These are phyloP conservation scores for Pseudodiploospora longispora DNA, from an alignment of 2,329 filamentous ascomycete species.

Conservation along the genomic window DNA sequence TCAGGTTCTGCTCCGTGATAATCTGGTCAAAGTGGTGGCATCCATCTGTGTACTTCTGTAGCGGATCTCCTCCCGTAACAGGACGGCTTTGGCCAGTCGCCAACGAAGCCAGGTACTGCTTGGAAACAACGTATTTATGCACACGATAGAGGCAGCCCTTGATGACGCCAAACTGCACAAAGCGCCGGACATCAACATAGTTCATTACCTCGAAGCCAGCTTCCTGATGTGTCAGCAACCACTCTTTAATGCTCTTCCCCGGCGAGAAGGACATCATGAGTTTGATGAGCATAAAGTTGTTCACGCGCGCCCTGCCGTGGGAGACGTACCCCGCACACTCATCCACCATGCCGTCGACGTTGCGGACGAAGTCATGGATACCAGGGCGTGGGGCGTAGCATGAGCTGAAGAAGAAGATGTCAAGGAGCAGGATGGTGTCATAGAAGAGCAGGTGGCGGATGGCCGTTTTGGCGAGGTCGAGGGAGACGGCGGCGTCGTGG, in stretches of 20 bases:
- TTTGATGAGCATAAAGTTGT: slow-evolving; percentile 62
- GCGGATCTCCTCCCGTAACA: slow-evolving; percentile 34
- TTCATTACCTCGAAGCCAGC: slow-evolving; percentile 56
- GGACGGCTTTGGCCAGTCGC: slow-evolving; percentile 45
- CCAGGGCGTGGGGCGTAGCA: slow-evolving; percentile 79
- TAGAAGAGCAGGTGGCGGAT: slow-evolving; percentile 90
- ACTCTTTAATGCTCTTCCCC: slow-evolving; percentile 77
- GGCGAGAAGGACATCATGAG: slow-evolving; percentile 82
- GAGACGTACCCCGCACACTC: slow-evolving; percentile 85
- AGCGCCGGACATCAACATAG: slow-evolving; percentile 77
- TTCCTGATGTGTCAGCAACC: slow-evolving; percentile 69
- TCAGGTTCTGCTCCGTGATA: slow-evolving; percentile 64
- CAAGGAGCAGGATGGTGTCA: slow-evolving; percentile 79
- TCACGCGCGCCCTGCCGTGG: slow-evolving; percentile 33
- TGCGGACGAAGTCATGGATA: slow-evolving; percentile 70
- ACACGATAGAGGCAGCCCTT: slow-evolving; percentile 91
- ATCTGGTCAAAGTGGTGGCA: slow-evolving; percentile 75
- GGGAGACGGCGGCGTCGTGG: slow-evolving; percentile 73
- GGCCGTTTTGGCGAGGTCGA: slow-evolving; percentile 77
- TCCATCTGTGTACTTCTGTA: slow-evolving; percentile 66
- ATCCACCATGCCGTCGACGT: slow-evolving; percentile 66
- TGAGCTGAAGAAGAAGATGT: slow-evolving; percentile 89
- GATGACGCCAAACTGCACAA: slow-evolving; percentile 93
- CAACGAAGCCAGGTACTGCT: slow-evolving; percentile 49
- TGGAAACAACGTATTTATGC: slow-evolving; percentile 78